Percentiles rank a stretch among this genome's conserved stretches.
Evolutionary conservation across 169 alveolate genomes (phyloP).

Genomic region (Blepharisma undulans): DNA sequence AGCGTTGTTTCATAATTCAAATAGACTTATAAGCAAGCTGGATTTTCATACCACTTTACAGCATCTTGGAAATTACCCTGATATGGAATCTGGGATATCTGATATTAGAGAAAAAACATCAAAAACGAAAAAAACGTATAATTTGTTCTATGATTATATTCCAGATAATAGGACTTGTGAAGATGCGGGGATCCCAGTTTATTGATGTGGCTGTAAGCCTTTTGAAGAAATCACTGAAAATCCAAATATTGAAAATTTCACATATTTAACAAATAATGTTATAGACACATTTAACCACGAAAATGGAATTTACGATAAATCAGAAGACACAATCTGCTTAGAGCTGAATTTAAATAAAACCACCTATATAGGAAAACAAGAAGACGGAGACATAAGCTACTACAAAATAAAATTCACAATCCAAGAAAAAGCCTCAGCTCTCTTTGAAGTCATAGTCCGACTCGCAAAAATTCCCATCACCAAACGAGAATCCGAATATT

Average conservation of each 20-base stretch:
- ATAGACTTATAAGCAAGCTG: neutral
- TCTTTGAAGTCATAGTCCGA: conserved; percentile 20
- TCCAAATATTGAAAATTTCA: too few species aligned
- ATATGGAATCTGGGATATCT: neutral
- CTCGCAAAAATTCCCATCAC: neutral
- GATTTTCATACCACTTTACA: conserved; percentile 15
- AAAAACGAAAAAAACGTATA: neutral
- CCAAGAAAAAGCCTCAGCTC: neutral
- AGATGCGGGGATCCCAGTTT: conserved; percentile 11
- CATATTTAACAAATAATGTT: neutral
- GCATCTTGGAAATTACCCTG: conserved; percentile 33
- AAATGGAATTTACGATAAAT: neutral
- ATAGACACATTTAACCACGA: neutral
- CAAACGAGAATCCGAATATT: neutral
- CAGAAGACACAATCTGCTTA: conserved; percentile 1
- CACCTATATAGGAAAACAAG: neutral
- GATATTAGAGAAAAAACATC: neutral
- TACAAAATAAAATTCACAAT: neutral
- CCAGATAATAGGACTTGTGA: conserved; percentile 35
- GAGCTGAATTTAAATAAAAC: neutral
- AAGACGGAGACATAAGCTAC: neutral
- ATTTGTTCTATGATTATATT: neutral
- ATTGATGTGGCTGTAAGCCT: conserved; percentile 29
- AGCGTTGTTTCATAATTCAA: neutral
- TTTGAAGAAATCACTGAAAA: neutral